Percentiles rank a stretch among this genome's conserved stretches.
These are phyloP conservation scores for Patellifolia procumbens DNA, from an alignment of 179 eudicot species.

Conservation along the genomic window DNA sequence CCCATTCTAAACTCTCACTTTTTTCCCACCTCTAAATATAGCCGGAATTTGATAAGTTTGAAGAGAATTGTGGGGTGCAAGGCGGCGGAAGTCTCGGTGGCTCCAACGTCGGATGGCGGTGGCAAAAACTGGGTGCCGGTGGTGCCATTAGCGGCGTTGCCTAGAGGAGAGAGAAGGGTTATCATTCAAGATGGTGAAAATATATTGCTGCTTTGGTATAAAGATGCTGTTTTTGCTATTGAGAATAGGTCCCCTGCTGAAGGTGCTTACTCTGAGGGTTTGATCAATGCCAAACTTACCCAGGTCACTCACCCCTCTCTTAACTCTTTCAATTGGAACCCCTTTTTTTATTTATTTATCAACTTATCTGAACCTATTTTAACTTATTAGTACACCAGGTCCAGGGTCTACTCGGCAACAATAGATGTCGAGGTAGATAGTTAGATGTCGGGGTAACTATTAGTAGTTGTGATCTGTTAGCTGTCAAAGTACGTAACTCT, in stretches of 20 bases:
- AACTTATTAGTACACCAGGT: no score
- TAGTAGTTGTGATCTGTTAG: no score
- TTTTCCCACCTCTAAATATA: neutral
- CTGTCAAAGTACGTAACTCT: no score
- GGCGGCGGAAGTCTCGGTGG: constrained; percentile 58
- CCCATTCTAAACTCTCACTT: neutral
- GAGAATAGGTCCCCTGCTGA: constrained; percentile 98
- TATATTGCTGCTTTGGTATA: constrained; percentile 80
- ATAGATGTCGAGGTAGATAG: no score
- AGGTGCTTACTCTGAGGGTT: constrained; percentile 92
- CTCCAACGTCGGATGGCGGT: constrained; percentile 35
- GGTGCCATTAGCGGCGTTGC: constrained; percentile 87
- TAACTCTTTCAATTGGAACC: no score
- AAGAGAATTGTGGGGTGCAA: constrained; percentile 33
- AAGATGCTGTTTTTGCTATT: constrained; percentile 73
- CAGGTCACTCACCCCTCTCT: no score
- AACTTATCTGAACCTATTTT: no score
- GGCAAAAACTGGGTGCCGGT: constrained; percentile 81
- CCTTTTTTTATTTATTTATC: no score
- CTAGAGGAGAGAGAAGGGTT: constrained; percentile 94
- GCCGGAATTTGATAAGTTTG: neutral
- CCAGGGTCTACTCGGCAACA: no score
- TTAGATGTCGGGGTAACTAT: no score
- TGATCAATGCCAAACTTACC: constrained; percentile 95
- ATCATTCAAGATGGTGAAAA: constrained; percentile 84